These are phyloP conservation scores for Psophocarpus tetragonolobus DNA, from an alignment of 306 rosid genomes.

Conservation along the genomic window DNA sequence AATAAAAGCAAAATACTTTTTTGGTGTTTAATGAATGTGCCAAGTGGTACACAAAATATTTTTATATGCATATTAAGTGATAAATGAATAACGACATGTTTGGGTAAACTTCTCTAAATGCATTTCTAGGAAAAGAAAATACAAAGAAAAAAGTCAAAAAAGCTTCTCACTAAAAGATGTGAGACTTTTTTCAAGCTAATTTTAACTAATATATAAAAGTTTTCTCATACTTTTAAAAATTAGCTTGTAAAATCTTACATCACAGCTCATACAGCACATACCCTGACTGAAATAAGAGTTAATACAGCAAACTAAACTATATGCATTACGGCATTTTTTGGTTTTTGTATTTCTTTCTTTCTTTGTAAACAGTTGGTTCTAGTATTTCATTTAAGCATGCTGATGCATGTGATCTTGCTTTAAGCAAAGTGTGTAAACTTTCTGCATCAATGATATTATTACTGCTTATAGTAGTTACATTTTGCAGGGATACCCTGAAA, in stretches of 20 bases:
- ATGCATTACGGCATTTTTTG: background rate
- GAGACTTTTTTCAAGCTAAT: no score
- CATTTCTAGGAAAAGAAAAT: no score
- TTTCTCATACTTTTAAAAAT: no score
- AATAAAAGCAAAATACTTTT: constrained; percentile 9
- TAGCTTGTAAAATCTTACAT: no score
- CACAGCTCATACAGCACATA: background rate
- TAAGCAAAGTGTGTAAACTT: constrained; percentile 23
- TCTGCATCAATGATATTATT: constrained; percentile 4
- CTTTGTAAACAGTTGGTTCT: background rate
- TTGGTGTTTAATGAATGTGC: background rate
- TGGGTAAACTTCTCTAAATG: no score
- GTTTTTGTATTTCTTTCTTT: background rate
- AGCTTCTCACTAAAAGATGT: no score
- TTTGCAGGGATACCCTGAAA: constrained; percentile 87
- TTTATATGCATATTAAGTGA: background rate
- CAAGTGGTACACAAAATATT: background rate
- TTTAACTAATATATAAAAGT: no score
- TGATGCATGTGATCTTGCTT: constrained; percentile 19
- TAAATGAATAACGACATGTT: background rate
- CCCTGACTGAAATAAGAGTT: constrained; percentile 4
- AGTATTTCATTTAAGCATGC: background rate
- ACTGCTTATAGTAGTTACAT: constrained; percentile 36
- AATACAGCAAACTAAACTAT: background rate
- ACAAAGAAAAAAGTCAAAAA: no score